phyloP scores from a whole-genome alignment of 2,329 filamentous ascomycete species.

The Hypoxylon sp. region DNA sequence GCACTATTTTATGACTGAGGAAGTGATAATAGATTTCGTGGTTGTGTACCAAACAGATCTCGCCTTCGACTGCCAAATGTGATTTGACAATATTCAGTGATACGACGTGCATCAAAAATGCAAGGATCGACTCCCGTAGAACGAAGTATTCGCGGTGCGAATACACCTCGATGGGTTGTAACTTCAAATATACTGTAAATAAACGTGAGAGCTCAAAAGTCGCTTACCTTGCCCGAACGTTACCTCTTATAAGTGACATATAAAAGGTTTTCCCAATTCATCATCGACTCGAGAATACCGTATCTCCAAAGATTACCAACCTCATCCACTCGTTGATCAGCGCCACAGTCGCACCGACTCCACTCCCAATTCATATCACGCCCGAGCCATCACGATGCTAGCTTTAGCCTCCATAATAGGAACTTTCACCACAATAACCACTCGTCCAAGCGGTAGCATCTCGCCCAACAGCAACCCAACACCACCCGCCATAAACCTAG shows the following conservation, averaged over 20 bases:
- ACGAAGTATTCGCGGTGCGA: background rate
- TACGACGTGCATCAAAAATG: conserved; percentile 11
- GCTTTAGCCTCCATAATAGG: background rate
- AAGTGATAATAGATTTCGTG: background rate
- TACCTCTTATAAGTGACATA: background rate
- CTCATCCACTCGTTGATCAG: background rate
- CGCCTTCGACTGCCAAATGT: background rate
- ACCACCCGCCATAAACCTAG: background rate
- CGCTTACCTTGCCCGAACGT: background rate
- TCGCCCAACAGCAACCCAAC: background rate
- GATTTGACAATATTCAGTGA: background rate
- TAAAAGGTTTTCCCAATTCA: background rate
- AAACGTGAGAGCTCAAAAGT: background rate
- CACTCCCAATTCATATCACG: background rate
- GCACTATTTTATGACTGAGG: background rate
- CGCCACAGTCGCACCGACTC: background rate
- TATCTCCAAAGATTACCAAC: background rate
- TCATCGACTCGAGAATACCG: background rate
- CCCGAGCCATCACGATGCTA: conserved; percentile 3
- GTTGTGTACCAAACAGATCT: conserved; percentile 7
- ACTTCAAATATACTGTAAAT: background rate
- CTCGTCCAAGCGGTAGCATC: background rate
- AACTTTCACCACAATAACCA: background rate
- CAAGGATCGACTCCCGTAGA: background rate
- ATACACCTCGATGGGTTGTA: background rate